Percentiles rank a stretch among this genome's conserved stretches.
These are phyloP conservation scores for Cucurbita maxima DNA, from an alignment of 306 rosid species.

Conservation along the genomic window DNA sequence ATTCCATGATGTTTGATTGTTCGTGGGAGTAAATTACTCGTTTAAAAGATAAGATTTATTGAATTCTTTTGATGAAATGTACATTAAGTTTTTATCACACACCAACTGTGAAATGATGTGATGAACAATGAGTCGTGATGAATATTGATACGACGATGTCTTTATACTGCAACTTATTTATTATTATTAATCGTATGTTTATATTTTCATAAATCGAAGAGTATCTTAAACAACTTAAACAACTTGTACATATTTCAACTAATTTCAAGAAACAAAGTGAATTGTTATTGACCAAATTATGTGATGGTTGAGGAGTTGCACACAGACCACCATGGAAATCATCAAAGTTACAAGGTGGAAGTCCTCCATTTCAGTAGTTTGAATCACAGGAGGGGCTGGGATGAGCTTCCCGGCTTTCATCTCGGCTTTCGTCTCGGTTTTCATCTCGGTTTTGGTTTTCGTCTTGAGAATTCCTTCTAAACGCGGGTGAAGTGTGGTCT, in stretches of 20 bases:
- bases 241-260: too few species aligned
- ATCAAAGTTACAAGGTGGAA: not conserved
- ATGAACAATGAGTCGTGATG: too few species aligned
- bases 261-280: too few species aligned
- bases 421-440: not conserved
- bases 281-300: too few species aligned
- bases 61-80: not conserved
- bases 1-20: not conserved
- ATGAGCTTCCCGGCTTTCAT: not conserved
- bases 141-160: too few species aligned
- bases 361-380: not conserved
- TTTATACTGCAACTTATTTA: too few species aligned
- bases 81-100: too few species aligned
- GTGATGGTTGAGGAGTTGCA: not conserved
- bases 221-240: too few species aligned
- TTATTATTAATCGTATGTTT: too few species aligned
- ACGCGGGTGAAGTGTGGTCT: slow-evolving; percentile 11
- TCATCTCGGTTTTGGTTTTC: not conserved
- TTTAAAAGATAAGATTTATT: not conserved
- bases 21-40: not conserved
- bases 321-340: not conserved
- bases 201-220: too few species aligned
- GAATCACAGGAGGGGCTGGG: not conserved
- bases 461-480: not conserved
- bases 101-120: too few species aligned